These are phyloP conservation scores for Myrmaecium sp. DNA, from an alignment of 2,329 filamentous ascomycete genomes.

Conservation along the genomic window DNA sequence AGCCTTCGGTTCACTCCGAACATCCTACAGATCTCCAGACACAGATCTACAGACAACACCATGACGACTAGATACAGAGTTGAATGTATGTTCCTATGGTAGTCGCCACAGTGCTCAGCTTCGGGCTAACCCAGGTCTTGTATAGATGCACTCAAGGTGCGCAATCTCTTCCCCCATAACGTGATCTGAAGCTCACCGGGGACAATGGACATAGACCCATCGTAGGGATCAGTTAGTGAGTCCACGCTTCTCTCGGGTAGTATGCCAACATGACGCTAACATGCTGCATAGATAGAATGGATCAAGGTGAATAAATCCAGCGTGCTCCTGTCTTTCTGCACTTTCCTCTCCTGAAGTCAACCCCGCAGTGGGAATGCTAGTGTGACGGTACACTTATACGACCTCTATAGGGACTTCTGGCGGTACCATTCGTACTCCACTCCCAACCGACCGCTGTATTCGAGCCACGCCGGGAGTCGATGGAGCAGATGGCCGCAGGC, in stretches of 20 bases:
- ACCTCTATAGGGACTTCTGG: slow-evolving; percentile 40
- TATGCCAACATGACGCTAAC: slow-evolving; percentile 6
- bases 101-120: no score
- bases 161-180: slow-evolving; percentile 10
- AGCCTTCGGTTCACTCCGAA: no score
- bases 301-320: slow-evolving; percentile 53
- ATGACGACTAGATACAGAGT: slow-evolving; percentile 27
- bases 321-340: background rate
- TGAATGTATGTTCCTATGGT: slow-evolving; percentile 16
- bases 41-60: slow-evolving; percentile 10
- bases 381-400: background rate
- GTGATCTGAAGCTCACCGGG: slow-evolving; percentile 4
- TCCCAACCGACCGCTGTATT: slow-evolving; percentile 85
- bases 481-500: slow-evolving; percentile 58
- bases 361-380: background rate
- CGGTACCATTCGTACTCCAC: slow-evolving; percentile 90
- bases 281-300: slow-evolving; percentile 52
- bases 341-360: background rate
- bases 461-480: slow-evolving; percentile 46
- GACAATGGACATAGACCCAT: slow-evolving; percentile 64
- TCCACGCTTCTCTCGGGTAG: slow-evolving; percentile 24
- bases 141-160: slow-evolving; percentile 47
- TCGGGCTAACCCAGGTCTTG: slow-evolving; percentile 1
- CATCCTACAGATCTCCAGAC: no score
- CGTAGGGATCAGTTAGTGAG: slow-evolving; percentile 78